These are phyloP conservation scores for Podila horticola DNA, from an alignment of 192 early-diverging fungal genomes.

Conservation along the genomic window DNA sequence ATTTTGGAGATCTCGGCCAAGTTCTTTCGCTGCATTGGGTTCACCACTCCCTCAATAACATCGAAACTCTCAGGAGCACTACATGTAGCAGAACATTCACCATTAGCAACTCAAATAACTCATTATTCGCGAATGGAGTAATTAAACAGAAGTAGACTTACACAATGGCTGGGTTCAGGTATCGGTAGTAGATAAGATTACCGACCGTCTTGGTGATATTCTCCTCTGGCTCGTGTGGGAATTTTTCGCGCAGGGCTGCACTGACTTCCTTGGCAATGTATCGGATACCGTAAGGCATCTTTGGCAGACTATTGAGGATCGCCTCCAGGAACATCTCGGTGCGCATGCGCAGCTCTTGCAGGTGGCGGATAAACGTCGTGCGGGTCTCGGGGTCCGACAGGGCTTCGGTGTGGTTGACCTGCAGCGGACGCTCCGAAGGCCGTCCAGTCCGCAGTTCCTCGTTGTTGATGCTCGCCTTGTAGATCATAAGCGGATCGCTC, in stretches of 20 bases:
- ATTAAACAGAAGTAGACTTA: slow-evolving; percentile 47
- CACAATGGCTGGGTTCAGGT: slow-evolving; percentile 98
- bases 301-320: slow-evolving; percentile 80
- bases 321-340: slow-evolving; percentile 86
- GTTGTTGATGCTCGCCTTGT: slow-evolving; percentile 85
- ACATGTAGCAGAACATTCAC: slow-evolving; percentile 5
- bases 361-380: slow-evolving; percentile 71
- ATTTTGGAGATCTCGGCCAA: slow-evolving; percentile 94
- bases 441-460: slow-evolving; percentile 92
- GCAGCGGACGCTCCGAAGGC: slow-evolving; percentile 76
- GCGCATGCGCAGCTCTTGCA: slow-evolving; percentile 82
- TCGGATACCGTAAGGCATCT: slow-evolving; percentile 96
- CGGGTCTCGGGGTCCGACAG: slow-evolving; percentile 82
- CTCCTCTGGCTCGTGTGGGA: slow-evolving; percentile 80
- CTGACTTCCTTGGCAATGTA: slow-evolving; percentile 94
- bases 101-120: neutral
- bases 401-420: slow-evolving; percentile 85
- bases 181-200: slow-evolving; percentile 97
- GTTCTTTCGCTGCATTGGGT: slow-evolving; percentile 94
- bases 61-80: slow-evolving; percentile 97
- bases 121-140: neutral
- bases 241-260: slow-evolving; percentile 79
- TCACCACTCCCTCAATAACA: slow-evolving; percentile 88
- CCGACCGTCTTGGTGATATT: slow-evolving; percentile 92
- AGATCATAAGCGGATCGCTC: slow-evolving; percentile 91